Evolutionary conservation across 2,329 filamentous ascomycete species (phyloP), one percentile per base, ranked within the genome.

Genomic region (Arthrobotrys pseudoclavata): DNA sequence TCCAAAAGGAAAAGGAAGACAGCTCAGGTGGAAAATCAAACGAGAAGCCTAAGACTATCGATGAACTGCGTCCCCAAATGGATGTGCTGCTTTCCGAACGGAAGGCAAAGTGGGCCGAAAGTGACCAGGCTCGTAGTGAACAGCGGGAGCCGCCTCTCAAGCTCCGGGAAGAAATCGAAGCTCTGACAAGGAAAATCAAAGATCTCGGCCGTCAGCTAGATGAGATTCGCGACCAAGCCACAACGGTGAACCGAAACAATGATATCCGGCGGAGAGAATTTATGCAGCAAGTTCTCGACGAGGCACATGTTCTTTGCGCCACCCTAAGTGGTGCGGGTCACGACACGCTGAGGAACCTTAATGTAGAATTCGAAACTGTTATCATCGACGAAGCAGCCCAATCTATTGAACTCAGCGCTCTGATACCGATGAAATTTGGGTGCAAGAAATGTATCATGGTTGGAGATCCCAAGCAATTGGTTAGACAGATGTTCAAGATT

Each of bases 361-460:
- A 92, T 81, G 93, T 99, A 63, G 96, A 99, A 83, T 99, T 99
- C 80, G 96, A 99, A 84, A 98, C 96, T 0, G 96, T 99, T 80
- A 92, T 99, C 81, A 97, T 99, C 79, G 96, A 99, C 82, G 96
- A 99, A 85, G 96, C 96, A 2, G 96, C 96, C 15, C 96, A 99
- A 86, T 99, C 95, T 83, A 96, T 99, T 78, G 96, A 99, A 85
- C 88, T 99, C 82, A 97, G 94, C 82, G 96, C 96, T 12, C 87
- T 99, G 55, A 99, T 99, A 80, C 96, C 96, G 1, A 88, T 99
- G 70, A 99, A 99, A 84, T 99, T 99, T 82, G 95, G 96, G 69
- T 97, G 94, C 84, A 92, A 92, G 75, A 98, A 97, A 85, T 98
- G 96, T 85, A 93, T 99, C 81, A 89, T 99, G 34, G 96, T 99